Evolutionary conservation across 805 yeast species (phyloP).

Genomic region (Cyberlindnera mrakii): DNA sequence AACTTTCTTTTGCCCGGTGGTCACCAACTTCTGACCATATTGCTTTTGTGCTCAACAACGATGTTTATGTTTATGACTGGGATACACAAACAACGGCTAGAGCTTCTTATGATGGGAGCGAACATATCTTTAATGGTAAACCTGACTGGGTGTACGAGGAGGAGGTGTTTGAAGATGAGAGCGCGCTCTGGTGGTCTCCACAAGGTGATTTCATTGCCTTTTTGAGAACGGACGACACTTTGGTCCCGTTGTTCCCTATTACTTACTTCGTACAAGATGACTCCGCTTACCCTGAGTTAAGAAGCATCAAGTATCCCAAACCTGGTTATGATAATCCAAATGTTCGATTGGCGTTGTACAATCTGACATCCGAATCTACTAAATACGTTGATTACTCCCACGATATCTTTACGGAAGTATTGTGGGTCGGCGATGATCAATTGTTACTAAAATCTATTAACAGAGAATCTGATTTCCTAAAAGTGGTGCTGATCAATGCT

Average conservation of each 20-base stretch:
- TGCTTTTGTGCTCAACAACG: slow-evolving; percentile 63
- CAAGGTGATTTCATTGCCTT: slow-evolving; percentile 58
- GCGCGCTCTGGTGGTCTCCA: slow-evolving; percentile 87
- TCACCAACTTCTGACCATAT: slow-evolving; percentile 64
- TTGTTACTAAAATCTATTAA: slow-evolving; percentile 54
- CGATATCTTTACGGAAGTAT: slow-evolving; percentile 54
- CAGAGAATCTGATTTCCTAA: slow-evolving; percentile 61
- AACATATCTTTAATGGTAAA: slow-evolving; percentile 71
- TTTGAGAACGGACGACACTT: slow-evolving; percentile 64
- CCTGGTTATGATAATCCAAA: slow-evolving; percentile 74
- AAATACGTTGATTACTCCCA: slow-evolving; percentile 38
- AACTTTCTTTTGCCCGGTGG: slow-evolving; percentile 53
- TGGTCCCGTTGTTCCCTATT: slow-evolving; percentile 65
- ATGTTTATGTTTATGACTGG: slow-evolving; percentile 53
- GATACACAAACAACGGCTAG: slow-evolving; percentile 22
- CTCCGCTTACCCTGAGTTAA: slow-evolving; percentile 55
- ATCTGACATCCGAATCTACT: slow-evolving; percentile 24
- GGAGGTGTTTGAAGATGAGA: slow-evolving; percentile 67
- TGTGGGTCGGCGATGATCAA: slow-evolving; percentile 57
- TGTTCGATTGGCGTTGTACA: slow-evolving; percentile 48
- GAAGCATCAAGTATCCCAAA: slow-evolving; percentile 71
- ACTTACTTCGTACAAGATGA: slow-evolving; percentile 64
- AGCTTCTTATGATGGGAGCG: slow-evolving; percentile 67
- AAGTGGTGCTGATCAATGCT: slow-evolving; percentile 50
- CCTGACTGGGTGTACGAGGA: slow-evolving; percentile 97